Conservation (phyloP, 495 filamentous ascomycete genomes). For the Cercophora samala region DNA sequence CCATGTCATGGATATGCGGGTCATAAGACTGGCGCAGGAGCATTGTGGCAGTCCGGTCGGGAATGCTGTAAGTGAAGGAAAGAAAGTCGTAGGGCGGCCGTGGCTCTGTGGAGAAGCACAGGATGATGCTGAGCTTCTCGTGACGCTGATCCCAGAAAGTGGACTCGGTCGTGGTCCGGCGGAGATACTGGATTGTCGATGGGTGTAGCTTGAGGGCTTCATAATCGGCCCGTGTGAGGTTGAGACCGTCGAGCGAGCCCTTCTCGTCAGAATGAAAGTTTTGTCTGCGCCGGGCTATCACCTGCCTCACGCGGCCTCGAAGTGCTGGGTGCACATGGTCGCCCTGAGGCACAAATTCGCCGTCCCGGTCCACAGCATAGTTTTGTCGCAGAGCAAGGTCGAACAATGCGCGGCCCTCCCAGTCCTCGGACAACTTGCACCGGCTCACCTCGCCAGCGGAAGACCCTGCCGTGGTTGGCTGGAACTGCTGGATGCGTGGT, state of each 20-base stretch:
- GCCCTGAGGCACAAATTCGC: slow-evolving; percentile 26
- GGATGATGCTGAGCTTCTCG: slow-evolving; percentile 29
- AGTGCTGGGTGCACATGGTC: slow-evolving; percentile 26
- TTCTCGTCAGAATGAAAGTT: slow-evolving; percentile 16
- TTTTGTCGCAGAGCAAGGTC: slow-evolving; percentile 27
- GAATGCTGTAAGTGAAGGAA: slow-evolving; percentile 35
- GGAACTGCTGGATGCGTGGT: slow-evolving; percentile 12
- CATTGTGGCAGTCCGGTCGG: slow-evolving; percentile 28
- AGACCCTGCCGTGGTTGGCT: slow-evolving; percentile 22
- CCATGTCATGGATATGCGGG: slow-evolving; percentile 31
- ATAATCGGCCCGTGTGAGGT: slow-evolving; percentile 31
- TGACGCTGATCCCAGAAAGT: slow-evolving; percentile 31
- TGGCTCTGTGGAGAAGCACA: slow-evolving; percentile 35
- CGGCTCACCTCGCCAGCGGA: slow-evolving; percentile 16
- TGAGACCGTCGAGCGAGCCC: slow-evolving; percentile 31
- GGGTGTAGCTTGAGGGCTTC: slow-evolving; percentile 33
- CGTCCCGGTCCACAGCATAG: slow-evolving; percentile 30
- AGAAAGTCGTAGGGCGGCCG: slow-evolving; percentile 38
- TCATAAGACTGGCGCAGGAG: slow-evolving; percentile 35
- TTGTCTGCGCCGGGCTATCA: slow-evolving; percentile 13
- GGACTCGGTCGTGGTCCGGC: slow-evolving; percentile 33
- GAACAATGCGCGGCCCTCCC: slow-evolving; percentile 29
- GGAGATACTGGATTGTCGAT: slow-evolving; percentile 29
- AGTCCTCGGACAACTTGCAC: slow-evolving; percentile 31
- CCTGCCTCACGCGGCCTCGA: slow-evolving; percentile 30